phyloP scores from a whole-genome alignment of 495 filamentous ascomycete genomes.

The Diplogelasinospora grovesii region DNA sequence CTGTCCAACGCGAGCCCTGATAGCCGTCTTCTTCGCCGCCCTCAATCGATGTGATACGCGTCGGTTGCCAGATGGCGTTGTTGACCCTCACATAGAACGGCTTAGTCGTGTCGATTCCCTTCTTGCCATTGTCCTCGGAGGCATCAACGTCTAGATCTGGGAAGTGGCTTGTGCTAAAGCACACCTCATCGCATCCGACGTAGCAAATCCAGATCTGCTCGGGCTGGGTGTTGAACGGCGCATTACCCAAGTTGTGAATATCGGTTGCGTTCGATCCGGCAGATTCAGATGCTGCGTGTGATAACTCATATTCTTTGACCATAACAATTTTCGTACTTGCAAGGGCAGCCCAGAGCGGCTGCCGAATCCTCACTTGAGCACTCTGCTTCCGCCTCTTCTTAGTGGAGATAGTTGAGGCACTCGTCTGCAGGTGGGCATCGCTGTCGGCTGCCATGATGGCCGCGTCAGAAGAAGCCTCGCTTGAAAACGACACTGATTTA shows the following conservation, averaged over 20 bases:
- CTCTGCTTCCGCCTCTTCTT: constrained; percentile 88
- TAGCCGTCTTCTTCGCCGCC: constrained; percentile 45
- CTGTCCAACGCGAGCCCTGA: constrained; percentile 56
- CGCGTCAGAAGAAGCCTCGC: constrained; percentile 30
- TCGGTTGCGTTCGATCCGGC: constrained; percentile 68
- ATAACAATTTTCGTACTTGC: constrained; percentile 92
- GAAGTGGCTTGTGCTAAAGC: constrained; percentile 71
- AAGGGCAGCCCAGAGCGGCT: constrained; percentile 91
- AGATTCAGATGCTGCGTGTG: constrained; percentile 68
- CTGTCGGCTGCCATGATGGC: constrained; percentile 41
- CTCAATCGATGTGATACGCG: constrained; percentile 55
- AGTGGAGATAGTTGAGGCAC: constrained; percentile 34
- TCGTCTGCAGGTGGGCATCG: constrained; percentile 31
- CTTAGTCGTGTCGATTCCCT: constrained; percentile 54
- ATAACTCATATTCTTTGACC: constrained; percentile 86
- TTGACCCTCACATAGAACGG: constrained; percentile 89
- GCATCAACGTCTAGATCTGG: constrained; percentile 23
- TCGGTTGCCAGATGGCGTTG: constrained; percentile 81
- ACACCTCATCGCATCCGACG: constrained; percentile 73
- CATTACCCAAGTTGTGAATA: constrained; percentile 70
- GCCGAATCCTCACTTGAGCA: constrained; percentile 77
- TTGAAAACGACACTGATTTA: constrained; percentile 27
- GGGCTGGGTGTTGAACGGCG: constrained; percentile 63
- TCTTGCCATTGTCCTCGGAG: constrained; percentile 15
- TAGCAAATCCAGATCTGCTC: constrained; percentile 83